Evolutionary conservation across 345 rosid genomes (phyloP).

Genomic region (Camelina sativa): DNA sequence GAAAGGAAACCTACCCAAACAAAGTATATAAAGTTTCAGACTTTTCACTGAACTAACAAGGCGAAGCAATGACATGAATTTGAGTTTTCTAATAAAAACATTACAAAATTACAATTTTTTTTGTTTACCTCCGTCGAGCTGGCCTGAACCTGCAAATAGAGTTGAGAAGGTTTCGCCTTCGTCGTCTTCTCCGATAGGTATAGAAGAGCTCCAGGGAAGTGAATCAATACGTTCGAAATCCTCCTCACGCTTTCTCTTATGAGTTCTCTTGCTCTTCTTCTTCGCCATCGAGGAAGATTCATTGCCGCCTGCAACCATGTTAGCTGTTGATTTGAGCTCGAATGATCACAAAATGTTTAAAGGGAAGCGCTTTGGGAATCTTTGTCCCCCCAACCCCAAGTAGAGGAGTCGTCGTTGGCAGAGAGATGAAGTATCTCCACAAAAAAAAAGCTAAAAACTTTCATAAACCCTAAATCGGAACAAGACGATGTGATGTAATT

Average conservation of each 20-base stretch:
- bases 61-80: slow-evolving; percentile 15
- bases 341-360: neutral
- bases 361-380: neutral
- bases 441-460: neutral
- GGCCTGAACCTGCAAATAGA: slow-evolving; percentile 59
- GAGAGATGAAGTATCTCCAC: neutral
- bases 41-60: slow-evolving; percentile 11
- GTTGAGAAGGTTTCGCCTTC: slow-evolving; percentile 55
- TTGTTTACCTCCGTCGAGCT: slow-evolving; percentile 79
- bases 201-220: slow-evolving; percentile 63
- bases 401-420: slow-evolving; percentile 24
- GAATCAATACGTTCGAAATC: slow-evolving; percentile 58
- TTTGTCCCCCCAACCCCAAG: slow-evolving; percentile 2
- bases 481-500: slow-evolving; percentile 3
- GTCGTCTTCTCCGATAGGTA: slow-evolving; percentile 52
- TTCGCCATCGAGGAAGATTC: slow-evolving; percentile 30
- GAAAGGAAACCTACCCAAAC: slow-evolving; percentile 72
- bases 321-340: slow-evolving; percentile 12
- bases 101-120: neutral
- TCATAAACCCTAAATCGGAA: slow-evolving; percentile 38
- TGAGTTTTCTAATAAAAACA: neutral
- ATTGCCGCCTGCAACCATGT: neutral
- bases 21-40: slow-evolving; percentile 22
- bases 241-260: slow-evolving; percentile 46
- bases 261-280: slow-evolving; percentile 40